Evolutionary conservation across 768 basidiomycete species (phyloP).

Genomic region (Heimioporus sp.): DNA sequence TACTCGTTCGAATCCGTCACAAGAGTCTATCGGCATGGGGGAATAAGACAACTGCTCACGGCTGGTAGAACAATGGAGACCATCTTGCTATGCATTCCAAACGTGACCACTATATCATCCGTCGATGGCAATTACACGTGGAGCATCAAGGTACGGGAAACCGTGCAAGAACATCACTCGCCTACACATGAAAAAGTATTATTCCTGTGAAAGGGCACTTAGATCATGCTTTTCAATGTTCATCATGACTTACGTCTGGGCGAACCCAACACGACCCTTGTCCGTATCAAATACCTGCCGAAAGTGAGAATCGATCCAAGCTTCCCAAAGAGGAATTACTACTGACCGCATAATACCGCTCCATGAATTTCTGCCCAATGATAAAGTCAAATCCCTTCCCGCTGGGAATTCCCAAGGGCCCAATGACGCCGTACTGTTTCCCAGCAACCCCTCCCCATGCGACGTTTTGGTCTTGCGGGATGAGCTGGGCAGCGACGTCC

Average conservation of each 20-base stretch:
- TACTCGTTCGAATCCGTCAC: no score
- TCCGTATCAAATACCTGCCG: constrained; percentile 16
- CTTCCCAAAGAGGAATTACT: background rate
- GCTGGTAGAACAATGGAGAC: no score
- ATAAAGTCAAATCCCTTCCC: constrained; percentile 11
- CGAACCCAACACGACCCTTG: constrained; percentile 10
- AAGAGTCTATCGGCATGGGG: no score
- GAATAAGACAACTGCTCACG: no score
- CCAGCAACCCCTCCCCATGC: constrained; percentile 2
- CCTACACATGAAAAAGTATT: constrained; percentile 16
- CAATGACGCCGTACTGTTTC: constrained; percentile 13
- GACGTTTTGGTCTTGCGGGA: constrained; percentile 9
- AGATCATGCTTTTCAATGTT: background rate
- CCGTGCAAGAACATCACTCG: no score
- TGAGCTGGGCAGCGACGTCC: constrained; percentile 15
- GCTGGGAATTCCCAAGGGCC: background rate
- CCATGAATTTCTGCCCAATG: constrained; percentile 18
- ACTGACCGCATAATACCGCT: constrained; percentile 15
- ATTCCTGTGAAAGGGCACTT: constrained; percentile 9
- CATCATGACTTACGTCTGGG: constrained; percentile 19
- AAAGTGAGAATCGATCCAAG: background rate
- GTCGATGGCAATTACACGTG: no score
- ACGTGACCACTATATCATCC: no score
- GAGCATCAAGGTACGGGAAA: no score
- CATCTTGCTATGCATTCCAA: no score